Percentiles rank a stretch among this genome's conserved stretches.
These are phyloP conservation scores for Prunus fruticosa DNA, from an alignment of 306 rosid species.

Conservation along the genomic window DNA sequence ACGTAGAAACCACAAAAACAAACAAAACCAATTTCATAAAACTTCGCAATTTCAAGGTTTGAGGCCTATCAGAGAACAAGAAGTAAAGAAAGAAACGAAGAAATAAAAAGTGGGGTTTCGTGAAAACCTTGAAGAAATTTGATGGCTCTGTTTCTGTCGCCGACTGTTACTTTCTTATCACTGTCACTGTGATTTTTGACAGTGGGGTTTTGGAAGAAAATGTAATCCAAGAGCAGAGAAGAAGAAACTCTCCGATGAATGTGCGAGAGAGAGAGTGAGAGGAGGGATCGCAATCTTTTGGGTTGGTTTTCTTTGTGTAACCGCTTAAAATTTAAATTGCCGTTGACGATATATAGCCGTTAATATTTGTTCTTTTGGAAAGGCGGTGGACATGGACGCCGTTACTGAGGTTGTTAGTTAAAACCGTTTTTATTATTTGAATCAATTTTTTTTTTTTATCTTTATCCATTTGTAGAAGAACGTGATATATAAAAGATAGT, in stretches of 20 bases:
- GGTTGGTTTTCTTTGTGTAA: not conserved
- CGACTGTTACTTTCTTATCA: constrained; percentile 1
- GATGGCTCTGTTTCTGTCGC: not conserved
- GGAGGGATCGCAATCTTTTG: not conserved
- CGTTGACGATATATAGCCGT: constrained; percentile 26
- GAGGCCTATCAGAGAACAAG: not conserved
- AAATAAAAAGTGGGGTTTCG: not conserved
- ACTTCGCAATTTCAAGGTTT: not conserved
- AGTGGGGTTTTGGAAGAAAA: constrained; percentile 3
- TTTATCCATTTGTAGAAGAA: too few species aligned
- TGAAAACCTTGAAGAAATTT: constrained; percentile 20
- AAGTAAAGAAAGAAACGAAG: not conserved
- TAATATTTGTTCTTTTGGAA: not conserved
- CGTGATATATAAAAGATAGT: too few species aligned
- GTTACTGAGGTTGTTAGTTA: not conserved
- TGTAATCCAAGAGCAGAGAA: not conserved
- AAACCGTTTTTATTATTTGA: not conserved
- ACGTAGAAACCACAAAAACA: not conserved
- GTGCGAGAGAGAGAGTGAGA: not conserved
- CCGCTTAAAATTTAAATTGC: constrained; percentile 23
- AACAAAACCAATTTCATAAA: not conserved
- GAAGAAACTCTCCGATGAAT: not conserved
- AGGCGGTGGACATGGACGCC: not conserved
- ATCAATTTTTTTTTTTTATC: too few species aligned
- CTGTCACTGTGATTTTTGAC: not conserved